Percentiles rank a stretch among this genome's conserved stretches.
Conservation (phyloP, 108 stramenopile genomes). For the Cylindrotheca closterium region DNA sequence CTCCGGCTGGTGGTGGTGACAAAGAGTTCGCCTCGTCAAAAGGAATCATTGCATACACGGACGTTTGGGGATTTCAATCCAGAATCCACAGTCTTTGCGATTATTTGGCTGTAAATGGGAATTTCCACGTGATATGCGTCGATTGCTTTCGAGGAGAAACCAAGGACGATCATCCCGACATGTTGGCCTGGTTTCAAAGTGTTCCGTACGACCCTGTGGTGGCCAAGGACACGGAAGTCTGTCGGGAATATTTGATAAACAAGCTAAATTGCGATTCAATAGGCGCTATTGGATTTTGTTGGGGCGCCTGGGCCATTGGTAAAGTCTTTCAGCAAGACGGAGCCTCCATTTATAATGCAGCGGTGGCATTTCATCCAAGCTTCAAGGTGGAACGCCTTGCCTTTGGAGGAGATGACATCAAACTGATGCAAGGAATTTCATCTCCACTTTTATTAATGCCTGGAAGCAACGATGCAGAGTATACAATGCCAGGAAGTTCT, state of each 20-base stretch:
- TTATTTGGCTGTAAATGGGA: slow-evolving; percentile 15
- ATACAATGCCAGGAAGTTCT: slow-evolving; percentile 28
- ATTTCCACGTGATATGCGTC: slow-evolving; percentile 20
- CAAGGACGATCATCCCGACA: slow-evolving; percentile 25
- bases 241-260: slow-evolving; percentile 23
- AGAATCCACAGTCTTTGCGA: slow-evolving; percentile 35
- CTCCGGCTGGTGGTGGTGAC: not conserved
- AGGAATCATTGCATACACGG: slow-evolving; percentile 8
- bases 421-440: slow-evolving; percentile 11
- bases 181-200: slow-evolving; percentile 22
- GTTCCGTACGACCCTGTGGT: slow-evolving; percentile 29
- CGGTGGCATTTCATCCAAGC: slow-evolving; percentile 37
- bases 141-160: slow-evolving; percentile 45
- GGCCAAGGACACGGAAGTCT: slow-evolving; percentile 11
- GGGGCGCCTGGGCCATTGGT: slow-evolving; percentile 45
- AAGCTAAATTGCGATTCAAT: too few relatives aligned
- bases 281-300: slow-evolving; percentile 46
- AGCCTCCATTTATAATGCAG: slow-evolving; percentile 33
- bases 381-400: slow-evolving; percentile 26
- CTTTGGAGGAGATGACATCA: slow-evolving; percentile 26
- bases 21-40: not conserved
- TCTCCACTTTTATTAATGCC: slow-evolving; percentile 38
- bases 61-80: slow-evolving; percentile 35
- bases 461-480: slow-evolving; percentile 40
- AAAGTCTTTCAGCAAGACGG: too few relatives aligned